A percentile compares a stretch with the other conserved stretches of the same genome.
Evolutionary conservation across 768 basidiomycete genomes (phyloP).

Genomic region (Ramaria sp.): DNA sequence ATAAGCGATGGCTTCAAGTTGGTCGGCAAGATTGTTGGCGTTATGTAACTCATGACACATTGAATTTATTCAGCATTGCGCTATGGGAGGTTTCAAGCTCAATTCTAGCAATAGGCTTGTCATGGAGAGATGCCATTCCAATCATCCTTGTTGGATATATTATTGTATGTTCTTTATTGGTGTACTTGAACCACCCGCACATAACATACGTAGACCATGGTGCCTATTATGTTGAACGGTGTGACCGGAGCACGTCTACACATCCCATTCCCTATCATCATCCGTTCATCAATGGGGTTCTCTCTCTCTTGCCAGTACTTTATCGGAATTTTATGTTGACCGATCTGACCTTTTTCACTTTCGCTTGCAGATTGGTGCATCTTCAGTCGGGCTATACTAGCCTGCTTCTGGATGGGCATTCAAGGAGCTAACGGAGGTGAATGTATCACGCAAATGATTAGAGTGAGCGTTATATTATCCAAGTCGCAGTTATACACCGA

Average conservation of each 20-base stretch:
- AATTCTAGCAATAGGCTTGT: conserved; percentile 65
- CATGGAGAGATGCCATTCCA: conserved; percentile 35
- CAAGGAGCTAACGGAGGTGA: conserved; percentile 53
- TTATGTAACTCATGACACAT: conserved; percentile 16
- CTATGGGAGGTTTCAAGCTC: conserved; percentile 58
- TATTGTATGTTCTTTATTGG: neutral
- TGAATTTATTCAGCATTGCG: conserved; percentile 19
- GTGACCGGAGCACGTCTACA: conserved; percentile 69
- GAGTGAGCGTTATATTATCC: neutral
- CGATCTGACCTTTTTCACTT: no score
- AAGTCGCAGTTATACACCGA: neutral
- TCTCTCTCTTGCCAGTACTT: conserved; percentile 59
- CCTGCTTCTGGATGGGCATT: conserved; percentile 77
- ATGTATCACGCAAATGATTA: conserved; percentile 47
- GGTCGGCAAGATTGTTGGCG: conserved; percentile 10
- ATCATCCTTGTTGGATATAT: neutral
- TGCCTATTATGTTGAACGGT: conserved; percentile 70
- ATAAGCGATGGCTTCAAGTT: conserved; percentile 18
- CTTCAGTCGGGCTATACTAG: conserved; percentile 59
- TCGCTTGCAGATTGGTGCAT: conserved; percentile 55
- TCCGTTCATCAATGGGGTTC: conserved; percentile 80
- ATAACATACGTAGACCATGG: conserved; percentile 58
- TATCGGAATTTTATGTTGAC: no score
- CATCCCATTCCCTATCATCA: conserved; percentile 67
- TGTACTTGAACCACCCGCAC: conserved; percentile 29